phyloP scores from a whole-genome alignment of 2,329 filamentous ascomycete genomes.

The Cercospora sojina region DNA sequence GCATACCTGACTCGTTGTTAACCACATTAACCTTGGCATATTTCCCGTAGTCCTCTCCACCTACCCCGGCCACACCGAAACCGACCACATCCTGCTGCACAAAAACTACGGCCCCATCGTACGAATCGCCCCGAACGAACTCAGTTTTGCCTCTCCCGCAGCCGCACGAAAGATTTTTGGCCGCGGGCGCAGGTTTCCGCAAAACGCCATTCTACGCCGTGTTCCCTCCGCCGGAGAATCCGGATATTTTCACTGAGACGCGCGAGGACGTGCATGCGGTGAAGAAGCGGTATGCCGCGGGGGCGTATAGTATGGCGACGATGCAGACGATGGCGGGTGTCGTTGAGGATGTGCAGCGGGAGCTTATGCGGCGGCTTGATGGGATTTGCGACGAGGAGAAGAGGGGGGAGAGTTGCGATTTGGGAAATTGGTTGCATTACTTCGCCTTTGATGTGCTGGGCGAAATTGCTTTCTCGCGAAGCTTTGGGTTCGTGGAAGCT shows the following conservation, averaged over 20 bases:
- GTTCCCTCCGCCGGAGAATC: constrained; percentile 58
- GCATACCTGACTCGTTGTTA: not conserved
- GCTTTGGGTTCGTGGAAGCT: constrained; percentile 54
- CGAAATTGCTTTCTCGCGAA: constrained; percentile 43
- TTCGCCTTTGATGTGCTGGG: constrained; percentile 42
- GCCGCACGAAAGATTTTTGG: no score
- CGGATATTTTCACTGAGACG: constrained; percentile 59
- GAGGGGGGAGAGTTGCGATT: constrained; percentile 43
- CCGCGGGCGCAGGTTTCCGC: constrained; percentile 35
- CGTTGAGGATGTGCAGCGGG: constrained; percentile 54
- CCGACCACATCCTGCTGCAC: constrained; percentile 31
- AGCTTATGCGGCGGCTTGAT: constrained; percentile 47
- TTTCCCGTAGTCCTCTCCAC: constrained; percentile 28
- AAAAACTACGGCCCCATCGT: constrained; percentile 33
- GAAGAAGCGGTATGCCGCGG: constrained; percentile 49
- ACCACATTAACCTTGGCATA: no score
- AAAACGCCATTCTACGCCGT: constrained; percentile 43
- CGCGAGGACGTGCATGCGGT: constrained; percentile 56
- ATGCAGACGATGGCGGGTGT: constrained; percentile 55
- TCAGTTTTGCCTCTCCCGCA: constrained; percentile 36
- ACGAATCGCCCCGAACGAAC: constrained; percentile 35
- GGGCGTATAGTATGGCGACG: constrained; percentile 54
- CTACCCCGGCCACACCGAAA: constrained; percentile 31
- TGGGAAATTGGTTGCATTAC: constrained; percentile 45
- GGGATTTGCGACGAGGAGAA: constrained; percentile 37